Percentiles rank a stretch among this genome's conserved stretches.
These are phyloP conservation scores for Tuber magnatum DNA, from an alignment of 495 filamentous ascomycete genomes.

Conservation along the genomic window DNA sequence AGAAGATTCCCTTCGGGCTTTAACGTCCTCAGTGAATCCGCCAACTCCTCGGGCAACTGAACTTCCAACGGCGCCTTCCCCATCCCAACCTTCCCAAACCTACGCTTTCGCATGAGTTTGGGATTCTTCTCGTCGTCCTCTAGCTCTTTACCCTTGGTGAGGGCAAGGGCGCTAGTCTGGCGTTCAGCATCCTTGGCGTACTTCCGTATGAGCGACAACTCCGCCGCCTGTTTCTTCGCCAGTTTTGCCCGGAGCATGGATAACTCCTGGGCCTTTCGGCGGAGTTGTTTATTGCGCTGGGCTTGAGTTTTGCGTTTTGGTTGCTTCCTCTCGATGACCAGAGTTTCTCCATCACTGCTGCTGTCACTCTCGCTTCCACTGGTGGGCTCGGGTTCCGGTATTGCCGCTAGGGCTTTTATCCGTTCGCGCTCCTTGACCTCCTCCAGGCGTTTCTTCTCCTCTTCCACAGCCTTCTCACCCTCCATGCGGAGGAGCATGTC, in stretches of 20 bases:
- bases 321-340: slow-evolving; percentile 72
- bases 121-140: slow-evolving; percentile 55
- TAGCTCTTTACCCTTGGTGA: slow-evolving; percentile 42
- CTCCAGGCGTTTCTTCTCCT: slow-evolving; percentile 67
- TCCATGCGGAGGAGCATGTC: slow-evolving; percentile 63
- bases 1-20: slow-evolving; percentile 93
- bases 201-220: slow-evolving; percentile 58
- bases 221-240: slow-evolving; percentile 61
- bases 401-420: slow-evolving; percentile 49
- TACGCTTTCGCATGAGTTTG: slow-evolving; percentile 60
- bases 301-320: slow-evolving; percentile 68
- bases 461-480: slow-evolving; percentile 67
- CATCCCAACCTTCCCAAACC: slow-evolving; percentile 65
- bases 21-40: slow-evolving; percentile 77
- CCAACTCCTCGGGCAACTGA: slow-evolving; percentile 85
- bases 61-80: slow-evolving; percentile 72
- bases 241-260: slow-evolving; percentile 61
- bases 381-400: slow-evolving; percentile 55
- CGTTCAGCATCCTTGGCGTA: slow-evolving; percentile 56
- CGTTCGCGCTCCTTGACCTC: slow-evolving; percentile 59
- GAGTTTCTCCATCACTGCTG: slow-evolving; percentile 65
- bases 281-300: slow-evolving; percentile 77
- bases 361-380: slow-evolving; percentile 61
- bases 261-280: slow-evolving; percentile 78
- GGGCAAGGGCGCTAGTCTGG: slow-evolving; percentile 38